Base-by-base conservation (phyloP, 2,329 filamentous ascomycete genomes). In the Fusarium incarnatum region DNA sequence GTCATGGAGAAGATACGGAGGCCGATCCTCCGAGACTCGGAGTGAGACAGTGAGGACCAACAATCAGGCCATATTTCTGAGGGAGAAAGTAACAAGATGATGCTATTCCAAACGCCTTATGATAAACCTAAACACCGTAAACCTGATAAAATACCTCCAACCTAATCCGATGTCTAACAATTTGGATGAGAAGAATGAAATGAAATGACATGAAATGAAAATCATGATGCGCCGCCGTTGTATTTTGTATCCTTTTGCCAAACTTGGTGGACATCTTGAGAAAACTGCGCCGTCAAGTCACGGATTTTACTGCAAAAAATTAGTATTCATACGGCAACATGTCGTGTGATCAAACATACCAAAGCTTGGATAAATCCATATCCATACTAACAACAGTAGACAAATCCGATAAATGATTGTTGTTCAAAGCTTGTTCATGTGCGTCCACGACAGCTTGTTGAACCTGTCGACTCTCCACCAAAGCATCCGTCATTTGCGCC, bases 381-480 rank as follows among this genome's bases (percentile, higher is more conserved):
- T 81, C 79, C 44, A 81, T 72, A 7, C 72, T 65, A n/a, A 74
- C 70, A 18, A 80, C 64, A 16, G 74, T 66, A 4, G 73, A 68
- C 2, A 79, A 44, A 55, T 81, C 79, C 4, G 77, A 72, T 27
- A 79, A 53, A 27, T 66, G 52, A 7, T 70, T 79, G 12, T 72
- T 62, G n/a, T 49, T 37, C 32, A 64, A 67, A 9, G 77, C 77
- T 8, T 75, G 69, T 10, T 77, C 72, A 32, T 79, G 77, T 8
- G 74, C 76, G n/a, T 76, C 69, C 1, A 69, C 44, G 3, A 73
- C 67, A 3, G 74, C 74, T 28, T 76, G 70, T 3, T 76, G 69
- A n/a, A 81, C 76, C 30, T 79, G 77, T 8, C 73, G 68, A 8
- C 77, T 79, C 32, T 78, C 70, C 8, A 78, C 63, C 28, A 81